phyloP scores from a whole-genome alignment of 2,329 filamentous ascomycete species.

The Penicillium sp. region DNA sequence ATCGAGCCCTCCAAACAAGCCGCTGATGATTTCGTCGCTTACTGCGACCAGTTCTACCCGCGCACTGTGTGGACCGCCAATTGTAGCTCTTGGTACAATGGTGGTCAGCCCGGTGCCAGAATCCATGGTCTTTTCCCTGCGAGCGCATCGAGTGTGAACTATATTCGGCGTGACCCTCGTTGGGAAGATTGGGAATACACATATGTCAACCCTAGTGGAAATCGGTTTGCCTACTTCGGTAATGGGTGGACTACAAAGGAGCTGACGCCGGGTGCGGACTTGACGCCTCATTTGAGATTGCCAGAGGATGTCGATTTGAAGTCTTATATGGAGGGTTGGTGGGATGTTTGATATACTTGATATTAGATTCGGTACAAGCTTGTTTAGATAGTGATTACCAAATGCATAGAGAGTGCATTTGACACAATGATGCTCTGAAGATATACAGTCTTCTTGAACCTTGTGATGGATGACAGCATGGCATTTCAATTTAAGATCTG shows the following conservation, averaged over 20 bases:
- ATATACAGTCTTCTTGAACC: too few species aligned
- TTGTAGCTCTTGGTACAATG: constrained; percentile 74
- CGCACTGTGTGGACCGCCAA: constrained; percentile 52
- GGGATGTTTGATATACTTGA: constrained; percentile 45
- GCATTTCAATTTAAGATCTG: too few species aligned
- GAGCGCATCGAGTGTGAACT: constrained; percentile 63
- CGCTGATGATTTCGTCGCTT: constrained; percentile 57
- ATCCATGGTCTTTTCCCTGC: constrained; percentile 73
- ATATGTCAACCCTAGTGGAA: constrained; percentile 46
- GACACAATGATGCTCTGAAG: too few species aligned
- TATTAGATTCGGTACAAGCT: neutral
- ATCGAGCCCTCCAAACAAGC: constrained; percentile 61
- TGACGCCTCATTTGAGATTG: constrained; percentile 64
- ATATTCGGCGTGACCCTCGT: constrained; percentile 57
- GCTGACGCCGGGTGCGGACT: constrained; percentile 55
- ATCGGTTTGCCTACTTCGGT: constrained; percentile 61
- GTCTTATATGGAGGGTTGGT: constrained; percentile 70
- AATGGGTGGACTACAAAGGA: constrained; percentile 68
- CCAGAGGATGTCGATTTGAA: constrained; percentile 61
- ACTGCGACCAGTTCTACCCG: constrained; percentile 53
- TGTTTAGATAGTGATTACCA: neutral
- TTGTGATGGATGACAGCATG: too few species aligned
- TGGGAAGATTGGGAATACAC: constrained; percentile 64
- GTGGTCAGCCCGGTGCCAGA: constrained; percentile 61
- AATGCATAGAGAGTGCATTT: neutral